phyloP scores from a whole-genome alignment of 2,329 filamentous ascomycete species.

The Ceratocystis alfenasii region DNA sequence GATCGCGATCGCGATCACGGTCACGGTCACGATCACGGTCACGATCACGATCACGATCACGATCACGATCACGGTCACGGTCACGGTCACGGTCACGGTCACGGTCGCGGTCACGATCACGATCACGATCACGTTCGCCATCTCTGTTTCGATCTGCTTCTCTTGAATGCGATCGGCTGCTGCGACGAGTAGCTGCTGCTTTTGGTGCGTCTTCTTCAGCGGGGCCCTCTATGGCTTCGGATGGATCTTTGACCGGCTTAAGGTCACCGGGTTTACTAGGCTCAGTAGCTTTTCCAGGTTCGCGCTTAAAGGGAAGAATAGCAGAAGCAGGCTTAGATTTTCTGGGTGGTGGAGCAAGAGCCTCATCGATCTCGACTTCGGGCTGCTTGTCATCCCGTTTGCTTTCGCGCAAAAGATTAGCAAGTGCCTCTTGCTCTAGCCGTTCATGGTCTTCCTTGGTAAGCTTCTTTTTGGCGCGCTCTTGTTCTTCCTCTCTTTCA shows the following conservation, averaged over 20 bases:
- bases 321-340: slow-evolving; percentile 44
- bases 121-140: neutral
- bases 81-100: neutral
- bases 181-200: neutral
- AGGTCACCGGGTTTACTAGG: slow-evolving; percentile 34
- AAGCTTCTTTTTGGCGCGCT: slow-evolving; percentile 41
- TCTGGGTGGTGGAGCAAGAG: slow-evolving; percentile 44
- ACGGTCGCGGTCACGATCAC: neutral
- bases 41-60: neutral
- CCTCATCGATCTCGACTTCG: slow-evolving; percentile 46
- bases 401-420: slow-evolving; percentile 48
- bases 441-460: slow-evolving; percentile 47
- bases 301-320: slow-evolving; percentile 43
- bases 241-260: slow-evolving; percentile 25
- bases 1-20: neutral
- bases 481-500: slow-evolving; percentile 31
- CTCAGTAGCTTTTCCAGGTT: slow-evolving; percentile 27
- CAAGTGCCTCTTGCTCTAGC: slow-evolving; percentile 46
- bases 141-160: neutral
- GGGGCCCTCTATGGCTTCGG: slow-evolving; percentile 29
- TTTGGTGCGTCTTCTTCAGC: neutral
- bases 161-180: slow-evolving; percentile 10
- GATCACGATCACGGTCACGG: neutral
- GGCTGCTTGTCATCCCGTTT: slow-evolving; percentile 39
- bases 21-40: no score